phyloP scores from a whole-genome alignment of 2,329 filamentous ascomycete genomes.

The Fusarium falciforme region DNA sequence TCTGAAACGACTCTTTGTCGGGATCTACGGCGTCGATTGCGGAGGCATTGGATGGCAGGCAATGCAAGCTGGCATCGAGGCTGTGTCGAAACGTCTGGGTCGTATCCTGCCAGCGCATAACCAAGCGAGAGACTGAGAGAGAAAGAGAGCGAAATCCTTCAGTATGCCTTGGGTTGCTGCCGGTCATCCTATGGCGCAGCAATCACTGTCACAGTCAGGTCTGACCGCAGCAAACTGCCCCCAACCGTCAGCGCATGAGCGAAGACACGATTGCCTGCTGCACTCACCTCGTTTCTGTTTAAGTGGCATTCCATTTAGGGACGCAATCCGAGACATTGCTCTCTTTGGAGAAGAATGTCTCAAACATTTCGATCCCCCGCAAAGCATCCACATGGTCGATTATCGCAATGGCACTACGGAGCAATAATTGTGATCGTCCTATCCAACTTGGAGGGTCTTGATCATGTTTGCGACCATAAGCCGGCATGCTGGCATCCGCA shows the following conservation, averaged over 20 bases:
- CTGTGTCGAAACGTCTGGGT: slow-evolving; percentile 34
- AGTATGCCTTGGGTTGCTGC: not conserved
- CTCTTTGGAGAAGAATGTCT: not conserved
- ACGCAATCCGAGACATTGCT: not conserved
- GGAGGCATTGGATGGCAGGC: slow-evolving; percentile 35
- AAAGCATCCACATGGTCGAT: not conserved
- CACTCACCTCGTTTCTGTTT: not conserved
- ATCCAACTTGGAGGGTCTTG: not conserved
- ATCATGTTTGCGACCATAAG: not conserved
- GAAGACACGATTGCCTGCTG: not conserved
- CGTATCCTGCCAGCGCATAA: slow-evolving; percentile 36
- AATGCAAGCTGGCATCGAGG: slow-evolving; percentile 36
- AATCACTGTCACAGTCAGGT: not conserved
- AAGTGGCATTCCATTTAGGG: not conserved
- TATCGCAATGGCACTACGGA: not conserved
- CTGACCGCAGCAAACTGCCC: not conserved
- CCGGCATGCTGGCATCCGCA: not conserved
- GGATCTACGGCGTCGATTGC: slow-evolving; percentile 29
- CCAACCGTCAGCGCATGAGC: not conserved
- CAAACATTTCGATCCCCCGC: not conserved
- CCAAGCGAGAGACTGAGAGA: not conserved
- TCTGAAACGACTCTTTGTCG: slow-evolving; percentile 39
- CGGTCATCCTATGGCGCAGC: slow-evolving; percentile 1
- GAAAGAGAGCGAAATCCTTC: not conserved
- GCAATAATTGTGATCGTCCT: not conserved